Evolutionary conservation across 768 basidiomycete genomes (phyloP).

Genomic region (Mrakia blollopis): DNA sequence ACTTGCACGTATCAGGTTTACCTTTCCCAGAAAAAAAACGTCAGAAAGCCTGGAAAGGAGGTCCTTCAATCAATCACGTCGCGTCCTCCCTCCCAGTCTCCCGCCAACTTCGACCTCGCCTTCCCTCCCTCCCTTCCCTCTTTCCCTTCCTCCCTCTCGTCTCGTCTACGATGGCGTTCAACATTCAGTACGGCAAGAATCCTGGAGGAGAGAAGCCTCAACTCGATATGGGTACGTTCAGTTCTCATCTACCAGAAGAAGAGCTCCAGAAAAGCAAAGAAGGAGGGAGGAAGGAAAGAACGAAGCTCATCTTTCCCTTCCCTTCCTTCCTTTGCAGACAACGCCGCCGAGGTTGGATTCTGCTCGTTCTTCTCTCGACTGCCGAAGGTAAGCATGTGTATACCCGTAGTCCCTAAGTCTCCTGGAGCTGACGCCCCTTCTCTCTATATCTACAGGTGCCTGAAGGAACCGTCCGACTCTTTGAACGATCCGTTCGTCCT

Average conservation of each 20-base stretch:
- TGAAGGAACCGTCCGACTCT: slow-evolving; percentile 75
- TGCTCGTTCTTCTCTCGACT: slow-evolving; percentile 50
- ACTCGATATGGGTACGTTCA: slow-evolving; percentile 29
- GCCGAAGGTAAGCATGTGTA: slow-evolving; percentile 41
- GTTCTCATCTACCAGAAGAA: not conserved
- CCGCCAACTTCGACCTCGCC: not conserved
- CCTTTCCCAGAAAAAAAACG: too few species aligned
- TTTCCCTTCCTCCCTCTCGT: not conserved
- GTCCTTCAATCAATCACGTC: too few species aligned
- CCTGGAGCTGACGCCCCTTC: not conserved
- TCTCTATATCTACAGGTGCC: slow-evolving; percentile 39
- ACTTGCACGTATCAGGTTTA: too few species aligned
- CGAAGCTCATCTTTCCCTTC: slow-evolving; percentile 2
- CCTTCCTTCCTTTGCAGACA: slow-evolving; percentile 47
- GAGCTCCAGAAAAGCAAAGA: not conserved
- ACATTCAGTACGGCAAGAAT: slow-evolving; percentile 28
- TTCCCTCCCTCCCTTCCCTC: not conserved
- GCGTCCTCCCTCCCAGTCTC: not conserved
- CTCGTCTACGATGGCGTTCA: not conserved
- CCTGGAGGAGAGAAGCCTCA: slow-evolving; percentile 27
- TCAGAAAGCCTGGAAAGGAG: too few species aligned
- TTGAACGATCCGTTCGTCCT: slow-evolving; percentile 56
- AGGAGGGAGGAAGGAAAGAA: not conserved
- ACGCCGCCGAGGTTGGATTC: slow-evolving; percentile 71
- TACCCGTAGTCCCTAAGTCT: not conserved